Base-by-base conservation (phyloP, 164 flowering plant genomes). In the Stephania yunnanensis region DNA sequence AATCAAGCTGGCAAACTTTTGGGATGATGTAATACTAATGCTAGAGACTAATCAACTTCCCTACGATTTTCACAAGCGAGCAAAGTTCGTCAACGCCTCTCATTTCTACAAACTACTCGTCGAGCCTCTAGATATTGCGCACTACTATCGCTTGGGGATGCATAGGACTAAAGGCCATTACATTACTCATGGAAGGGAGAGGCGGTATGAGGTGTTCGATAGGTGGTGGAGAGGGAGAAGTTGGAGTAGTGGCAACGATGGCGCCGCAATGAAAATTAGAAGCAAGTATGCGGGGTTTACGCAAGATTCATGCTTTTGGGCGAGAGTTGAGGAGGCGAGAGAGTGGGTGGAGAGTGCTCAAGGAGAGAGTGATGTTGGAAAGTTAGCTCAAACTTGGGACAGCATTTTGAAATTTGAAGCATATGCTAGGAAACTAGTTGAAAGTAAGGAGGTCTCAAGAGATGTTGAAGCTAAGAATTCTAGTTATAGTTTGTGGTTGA, bases 251-350 rank as follows among this genome's bases (percentile, higher is more conserved):
- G 11, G 58, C 58, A 15, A 48, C 10, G 83, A 55, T 8, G 64
- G 19, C 0, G 80, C 73, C 36, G 79, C 80, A 15, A 77, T 76
- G 55, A 81, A 29, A 1, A 53, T 50, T 72, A 86, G 97, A 78
- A 89, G 80, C 81, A 83, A 69, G 69, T 86, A 77, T 68, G 97
- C 97, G 1, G 81, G 91, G 30, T 75, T 83, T 79, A 92, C 97
- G 6, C 95, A 91, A 77, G 97, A 92, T 76, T 79, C 97, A 3
- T 89, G 90, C 81, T 92, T 92, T 71, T 92, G 97, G 97, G 97
- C 95, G 0, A 83, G 77, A 77, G 82, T 92, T 67, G 97, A 92
- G 82, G 95, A 89, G 73, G 95, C 95, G 0, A 87, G 75, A 68
- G 92, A 92, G 30, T 84, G 83, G 79, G 50, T 87, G 0, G 83